Base-by-base conservation (phyloP, 2,329 filamentous ascomycete genomes). In the Aspergillus brasiliensis region DNA sequence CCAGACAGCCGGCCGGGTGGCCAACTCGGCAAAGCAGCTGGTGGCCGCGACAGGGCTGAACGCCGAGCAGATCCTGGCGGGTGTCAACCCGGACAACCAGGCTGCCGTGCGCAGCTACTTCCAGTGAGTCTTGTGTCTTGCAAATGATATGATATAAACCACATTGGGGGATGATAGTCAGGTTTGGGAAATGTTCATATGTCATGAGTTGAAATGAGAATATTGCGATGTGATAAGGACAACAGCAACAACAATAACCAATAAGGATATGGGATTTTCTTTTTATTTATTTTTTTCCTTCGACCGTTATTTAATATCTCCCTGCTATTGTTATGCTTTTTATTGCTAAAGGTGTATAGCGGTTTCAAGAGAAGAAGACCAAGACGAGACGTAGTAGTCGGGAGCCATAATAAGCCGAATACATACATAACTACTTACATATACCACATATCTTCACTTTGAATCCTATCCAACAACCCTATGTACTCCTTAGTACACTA, bases 61-160 rank as follows among this genome's bases (percentile, higher is more conserved):
- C 70, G 87, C 91, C 2, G 87, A 87, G 62, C 88, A 90, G 66
- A 81, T 96, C 53, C 82, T 97, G 57, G 85, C 87, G 61, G 87
- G 88, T 58, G 87, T 98, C 71, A 85, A 88, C 11, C 88, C 88
- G 2, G 91, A 96, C 68, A 89, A 91, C 62, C 93, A 97, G 77
- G 86, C 88, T 71, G 88, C 85, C 10, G 91, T 96, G 61, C 88
- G 89, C 75, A 86, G 86, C 65, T 91, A 89, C 80, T 96, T 97
- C 79, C 83, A 84, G 71, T 61, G 56, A 66, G 47, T 38, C n/a
- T 37, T n/a, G n/a, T n/a, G 58, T 53, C 40, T 54, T 44, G 25
- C 17, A 28, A 28, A 40, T 25, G 25, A 25, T 25, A 25, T 25
- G 5, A 34, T 34, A 34, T 34, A 34, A 11, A 34, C 31, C 31